Evolutionary conservation across 352 stramenopile genomes (phyloP).

Genomic region (Globisporangium sylvaticum): DNA sequence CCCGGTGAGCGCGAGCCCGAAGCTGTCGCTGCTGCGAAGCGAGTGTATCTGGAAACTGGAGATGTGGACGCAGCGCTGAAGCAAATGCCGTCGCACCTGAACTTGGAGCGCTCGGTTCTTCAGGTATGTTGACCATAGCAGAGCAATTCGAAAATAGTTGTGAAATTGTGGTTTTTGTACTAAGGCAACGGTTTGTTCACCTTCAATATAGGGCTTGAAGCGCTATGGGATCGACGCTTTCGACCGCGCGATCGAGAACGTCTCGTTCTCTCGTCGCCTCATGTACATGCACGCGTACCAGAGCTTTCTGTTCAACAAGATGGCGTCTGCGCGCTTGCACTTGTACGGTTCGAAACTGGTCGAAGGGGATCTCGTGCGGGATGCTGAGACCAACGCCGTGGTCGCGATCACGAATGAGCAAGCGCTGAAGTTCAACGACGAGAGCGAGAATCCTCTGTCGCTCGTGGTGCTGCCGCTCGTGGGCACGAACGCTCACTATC

Average conservation of each 20-base stretch:
- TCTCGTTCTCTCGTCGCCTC: slow-evolving; percentile 53
- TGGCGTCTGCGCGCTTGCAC: slow-evolving; percentile 49
- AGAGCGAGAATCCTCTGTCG: slow-evolving; percentile 22
- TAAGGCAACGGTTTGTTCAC: not conserved
- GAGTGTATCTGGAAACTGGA: slow-evolving; percentile 33
- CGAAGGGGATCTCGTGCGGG: slow-evolving; percentile 51
- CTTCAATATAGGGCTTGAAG: slow-evolving; percentile 40
- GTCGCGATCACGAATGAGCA: slow-evolving; percentile 32
- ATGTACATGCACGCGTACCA: slow-evolving; percentile 83
- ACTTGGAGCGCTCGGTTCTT: slow-evolving; percentile 54
- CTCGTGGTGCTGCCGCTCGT: slow-evolving; percentile 54
- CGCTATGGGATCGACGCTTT: slow-evolving; percentile 45
- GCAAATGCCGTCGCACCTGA: slow-evolving; percentile 37
- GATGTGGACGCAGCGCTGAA: slow-evolving; percentile 61
- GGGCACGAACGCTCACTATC: slow-evolving; percentile 46
- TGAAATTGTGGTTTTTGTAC: not conserved
- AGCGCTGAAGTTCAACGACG: slow-evolving; percentile 35
- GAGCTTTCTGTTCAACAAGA: slow-evolving; percentile 68
- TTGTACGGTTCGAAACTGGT: slow-evolving; percentile 35
- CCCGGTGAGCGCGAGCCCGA: slow-evolving; percentile 32
- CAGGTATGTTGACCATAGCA: slow-evolving; percentile 20
- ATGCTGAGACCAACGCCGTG: slow-evolving; percentile 20
- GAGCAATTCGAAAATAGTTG: not conserved
- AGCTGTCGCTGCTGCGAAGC: slow-evolving; percentile 35
- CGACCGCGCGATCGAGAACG: slow-evolving; percentile 44